Evolutionary conservation across 495 filamentous ascomycete genomes (phyloP).

Genomic region (Xylaria curta): DNA sequence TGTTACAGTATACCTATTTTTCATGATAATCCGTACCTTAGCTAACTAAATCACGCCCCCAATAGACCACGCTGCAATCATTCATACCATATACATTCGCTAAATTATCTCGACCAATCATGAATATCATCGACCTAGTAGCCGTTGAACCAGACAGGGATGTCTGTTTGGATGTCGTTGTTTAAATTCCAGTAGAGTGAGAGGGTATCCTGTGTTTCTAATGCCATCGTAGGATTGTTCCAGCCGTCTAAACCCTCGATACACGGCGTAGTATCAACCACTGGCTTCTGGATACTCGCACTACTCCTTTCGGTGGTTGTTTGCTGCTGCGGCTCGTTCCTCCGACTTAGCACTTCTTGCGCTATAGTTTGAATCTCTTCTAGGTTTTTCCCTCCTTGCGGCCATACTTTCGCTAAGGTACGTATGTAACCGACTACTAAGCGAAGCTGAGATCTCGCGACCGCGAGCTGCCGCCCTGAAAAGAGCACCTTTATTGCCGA

Average conservation of each 20-base stretch:
- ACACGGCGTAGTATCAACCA: not conserved
- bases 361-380: slow-evolving; percentile 62
- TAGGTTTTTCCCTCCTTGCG: slow-evolving; percentile 63
- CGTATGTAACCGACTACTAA: slow-evolving; percentile 74
- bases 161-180: slow-evolving; percentile 20
- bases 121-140: slow-evolving; percentile 12
- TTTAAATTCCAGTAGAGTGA: slow-evolving; percentile 12
- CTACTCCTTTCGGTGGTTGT: not conserved
- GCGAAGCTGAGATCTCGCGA: slow-evolving; percentile 64
- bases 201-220: slow-evolving; percentile 5
- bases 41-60: not conserved
- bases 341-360: slow-evolving; percentile 44
- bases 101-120: not conserved
- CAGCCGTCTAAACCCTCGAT: slow-evolving; percentile 19
- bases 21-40: not conserved
- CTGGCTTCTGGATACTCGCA: not conserved
- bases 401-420: slow-evolving; percentile 66
- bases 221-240: not conserved
- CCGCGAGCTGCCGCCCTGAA: slow-evolving; percentile 57
- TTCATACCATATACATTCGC: not conserved
- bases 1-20: not conserved
- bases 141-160: slow-evolving; percentile 26
- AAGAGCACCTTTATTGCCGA: slow-evolving; percentile 53
- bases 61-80: not conserved
- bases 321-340: slow-evolving; percentile 1